A percentile compares a stretch with the other conserved stretches of the same genome.
These are phyloP conservation scores for Kernera saxatilis DNA, from an alignment of 345 rosid species.

Conservation along the genomic window DNA sequence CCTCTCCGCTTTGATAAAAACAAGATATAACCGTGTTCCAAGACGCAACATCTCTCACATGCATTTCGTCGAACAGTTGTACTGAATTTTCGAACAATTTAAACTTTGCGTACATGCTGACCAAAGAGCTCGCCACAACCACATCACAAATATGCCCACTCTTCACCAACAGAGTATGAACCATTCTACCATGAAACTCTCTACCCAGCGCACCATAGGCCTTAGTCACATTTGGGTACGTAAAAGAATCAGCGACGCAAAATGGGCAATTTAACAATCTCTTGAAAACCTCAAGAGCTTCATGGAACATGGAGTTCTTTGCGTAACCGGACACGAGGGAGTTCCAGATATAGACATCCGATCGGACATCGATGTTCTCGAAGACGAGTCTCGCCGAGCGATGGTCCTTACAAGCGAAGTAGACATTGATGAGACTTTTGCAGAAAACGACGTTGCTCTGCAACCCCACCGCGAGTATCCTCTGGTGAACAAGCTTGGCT, in stretches of 20 bases:
- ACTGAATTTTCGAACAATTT: conserved; percentile 30
- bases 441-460: conserved; percentile 38
- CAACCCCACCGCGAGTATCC: conserved; percentile 41
- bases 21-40: conserved; percentile 74
- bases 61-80: conserved; percentile 63
- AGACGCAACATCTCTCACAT: conserved; percentile 55
- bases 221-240: conserved; percentile 61
- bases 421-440: conserved; percentile 50
- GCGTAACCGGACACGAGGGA: conserved; percentile 48
- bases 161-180: conserved; percentile 53
- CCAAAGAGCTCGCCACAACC: conserved; percentile 54
- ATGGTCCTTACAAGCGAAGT: conserved; percentile 44
- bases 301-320: conserved; percentile 45
- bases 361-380: conserved; percentile 25
- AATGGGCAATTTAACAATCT: conserved; percentile 32
- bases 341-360: conserved; percentile 59
- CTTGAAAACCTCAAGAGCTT: conserved; percentile 45
- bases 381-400: conserved; percentile 46
- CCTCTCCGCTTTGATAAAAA: conserved; percentile 57
- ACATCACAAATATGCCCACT: conserved; percentile 45
- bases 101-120: conserved; percentile 52
- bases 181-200: conserved; percentile 39
- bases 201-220: conserved; percentile 52
- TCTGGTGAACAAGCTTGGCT: conserved; percentile 55
- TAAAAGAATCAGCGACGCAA: conserved; percentile 49